Base-by-base conservation (phyloP, 176 grass and related monocot species). In the Olyra latifolia region DNA sequence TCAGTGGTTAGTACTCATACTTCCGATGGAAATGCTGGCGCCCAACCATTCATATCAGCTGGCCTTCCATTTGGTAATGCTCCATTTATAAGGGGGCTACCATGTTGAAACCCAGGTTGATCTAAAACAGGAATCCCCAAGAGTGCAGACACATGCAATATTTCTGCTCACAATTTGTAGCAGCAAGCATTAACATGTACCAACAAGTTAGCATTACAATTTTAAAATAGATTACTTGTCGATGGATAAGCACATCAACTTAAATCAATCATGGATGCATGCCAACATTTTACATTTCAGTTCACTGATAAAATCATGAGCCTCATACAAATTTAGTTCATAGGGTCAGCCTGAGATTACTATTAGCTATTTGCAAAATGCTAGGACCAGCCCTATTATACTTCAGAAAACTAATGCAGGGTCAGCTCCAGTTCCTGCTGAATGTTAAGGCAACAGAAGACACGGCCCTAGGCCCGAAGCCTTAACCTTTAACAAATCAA, bases 121-220 rank as follows among this genome's bases (percentile, higher is more conserved):
- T 87, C 84, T 81, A 87, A 81, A 81, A 81, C 46, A 62, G 77
- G 80, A 81, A 75, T 87, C 71, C 78, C 84, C 84, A 81, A 69
- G 48, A 87, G 61, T 29, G 59, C n/a, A n/a, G n/a, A n/a, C n/a
- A n/a, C n/a, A n/a, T n/a, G 84, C 84, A 81, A 81, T 64, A 87
- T 87, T 75, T 87, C 84, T 87, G 84, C 62, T 87, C 77, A 69
- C 56, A 62, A 74, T 66, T 76, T 75, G 57, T 35, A 81, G 61
- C 66, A 66, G 55, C 69, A 87, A 69, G 23, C 24, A 86, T 66
- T 66, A 75, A 81, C 45, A 81, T 57, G 22, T 68, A 75, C 77
- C 49, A 41, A 44, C 27, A 13, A 52, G 70, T 87, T 87, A 87
- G 77, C 84, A 60, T 84, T 44, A 42, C 63, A 29, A 40, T 23